A percentile compares a stretch with the other conserved stretches of the same genome.
Evolutionary conservation across 441 rosid genomes (phyloP).

Genomic region (Erodium texanum): DNA sequence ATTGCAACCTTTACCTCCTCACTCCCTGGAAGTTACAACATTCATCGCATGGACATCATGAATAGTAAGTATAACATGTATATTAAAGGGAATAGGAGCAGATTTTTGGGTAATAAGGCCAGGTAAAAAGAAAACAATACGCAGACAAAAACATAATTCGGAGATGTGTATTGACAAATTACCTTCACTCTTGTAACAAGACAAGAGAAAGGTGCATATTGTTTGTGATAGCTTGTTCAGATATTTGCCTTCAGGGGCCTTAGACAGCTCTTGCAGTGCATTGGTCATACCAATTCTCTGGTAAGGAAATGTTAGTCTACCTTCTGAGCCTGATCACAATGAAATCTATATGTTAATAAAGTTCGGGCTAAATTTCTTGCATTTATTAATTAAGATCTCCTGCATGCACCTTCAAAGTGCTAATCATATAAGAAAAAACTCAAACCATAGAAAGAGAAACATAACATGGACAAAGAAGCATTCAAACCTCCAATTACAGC

Average conservation of each 20-base stretch:
- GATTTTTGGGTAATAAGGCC: conserved; percentile 4
- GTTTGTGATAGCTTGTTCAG: conserved; percentile 45
- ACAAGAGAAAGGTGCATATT: conserved; percentile 58
- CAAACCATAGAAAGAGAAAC: neutral
- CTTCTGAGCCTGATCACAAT: conserved; percentile 72
- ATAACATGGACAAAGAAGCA: conserved; percentile 13
- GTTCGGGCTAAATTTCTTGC: neutral
- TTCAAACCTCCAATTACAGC: conserved; percentile 83
- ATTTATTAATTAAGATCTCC: neutral
- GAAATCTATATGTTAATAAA: conserved; percentile 10
- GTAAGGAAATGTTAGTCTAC: conserved; percentile 84
- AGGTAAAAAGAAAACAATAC: neutral
- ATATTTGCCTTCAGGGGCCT: conserved; percentile 84
- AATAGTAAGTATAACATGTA: neutral
- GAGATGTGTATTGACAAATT: conserved; percentile 15
- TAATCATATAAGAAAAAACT: neutral
- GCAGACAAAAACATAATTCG: conserved; percentile 5
- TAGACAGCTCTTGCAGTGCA: conserved; percentile 73
- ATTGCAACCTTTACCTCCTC: conserved; percentile 88
- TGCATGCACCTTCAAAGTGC: neutral
- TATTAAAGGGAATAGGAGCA: conserved; percentile 1
- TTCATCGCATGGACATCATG: conserved; percentile 18
- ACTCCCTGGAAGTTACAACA: conserved; percentile 50
- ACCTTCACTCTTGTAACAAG: conserved; percentile 89
- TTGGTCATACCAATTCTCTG: conserved; percentile 89